A percentile compares a stretch with the other conserved stretches of the same genome.
Conservation (phyloP, 805 yeast genomes). For the Starmerella floricola region DNA sequence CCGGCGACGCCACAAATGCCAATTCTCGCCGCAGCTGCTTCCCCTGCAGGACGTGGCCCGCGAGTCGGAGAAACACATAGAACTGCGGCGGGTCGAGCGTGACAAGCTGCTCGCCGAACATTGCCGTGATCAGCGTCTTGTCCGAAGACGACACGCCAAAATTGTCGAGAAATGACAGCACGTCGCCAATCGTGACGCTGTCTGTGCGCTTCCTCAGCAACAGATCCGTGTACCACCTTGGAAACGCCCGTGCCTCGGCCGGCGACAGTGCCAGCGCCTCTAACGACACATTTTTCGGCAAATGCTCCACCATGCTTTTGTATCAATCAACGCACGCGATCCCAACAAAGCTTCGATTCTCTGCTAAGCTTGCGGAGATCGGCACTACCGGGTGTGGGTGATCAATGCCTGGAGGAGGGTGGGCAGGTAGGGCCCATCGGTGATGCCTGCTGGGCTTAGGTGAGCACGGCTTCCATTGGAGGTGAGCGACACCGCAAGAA, state of each 20-base stretch:
- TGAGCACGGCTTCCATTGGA: too few species aligned
- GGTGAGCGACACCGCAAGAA: too few species aligned
- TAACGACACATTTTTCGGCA: slow-evolving; percentile 20
- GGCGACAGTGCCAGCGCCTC: slow-evolving; percentile 46
- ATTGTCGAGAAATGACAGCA: slow-evolving; percentile 64
- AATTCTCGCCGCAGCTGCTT: slow-evolving; percentile 36
- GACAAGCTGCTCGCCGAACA: slow-evolving; percentile 30
- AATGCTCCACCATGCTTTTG: slow-evolving; percentile 10
- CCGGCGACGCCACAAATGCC: slow-evolving; percentile 40
- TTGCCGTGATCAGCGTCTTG: slow-evolving; percentile 31
- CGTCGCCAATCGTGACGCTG: slow-evolving; percentile 59
- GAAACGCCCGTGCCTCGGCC: slow-evolving; percentile 72
- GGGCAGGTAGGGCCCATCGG: too few species aligned
- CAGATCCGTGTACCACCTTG: slow-evolving; percentile 87
- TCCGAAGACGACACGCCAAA: slow-evolving; percentile 49
- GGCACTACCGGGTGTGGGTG: too few species aligned
- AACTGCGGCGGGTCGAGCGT: slow-evolving; percentile 80
- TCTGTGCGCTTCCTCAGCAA: slow-evolving; percentile 53
- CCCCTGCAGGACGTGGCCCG: slow-evolving; percentile 53
- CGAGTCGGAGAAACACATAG: slow-evolving; percentile 70
- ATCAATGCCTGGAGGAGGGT: too few species aligned
- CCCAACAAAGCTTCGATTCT: neutral
- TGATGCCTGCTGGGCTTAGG: too few species aligned
- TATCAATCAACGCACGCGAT: slow-evolving; percentile 2
- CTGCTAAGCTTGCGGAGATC: too few species aligned